These are phyloP conservation scores for Penicillium sp. DNA, from an alignment of 2,329 filamentous ascomycete species.

Conservation along the genomic window DNA sequence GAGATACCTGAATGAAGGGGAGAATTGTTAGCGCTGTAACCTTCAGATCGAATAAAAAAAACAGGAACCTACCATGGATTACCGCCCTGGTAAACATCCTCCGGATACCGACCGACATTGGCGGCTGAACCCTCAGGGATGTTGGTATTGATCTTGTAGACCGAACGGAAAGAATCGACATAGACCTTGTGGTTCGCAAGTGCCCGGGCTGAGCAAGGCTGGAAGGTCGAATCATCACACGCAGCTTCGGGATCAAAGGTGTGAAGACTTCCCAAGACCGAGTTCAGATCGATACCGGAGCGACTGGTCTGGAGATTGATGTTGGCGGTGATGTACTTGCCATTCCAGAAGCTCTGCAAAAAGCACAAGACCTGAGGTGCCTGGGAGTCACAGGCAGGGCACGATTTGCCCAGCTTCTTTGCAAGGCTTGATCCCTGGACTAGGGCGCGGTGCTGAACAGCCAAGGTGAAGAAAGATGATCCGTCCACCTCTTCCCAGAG, in stretches of 20 bases:
- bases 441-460: constrained; percentile 65
- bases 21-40: neutral
- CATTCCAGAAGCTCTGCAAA: constrained; percentile 72
- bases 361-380: constrained; percentile 72
- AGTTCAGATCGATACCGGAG: constrained; percentile 70
- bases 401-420: constrained; percentile 59
- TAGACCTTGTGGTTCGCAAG: constrained; percentile 74
- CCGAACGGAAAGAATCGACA: constrained; percentile 70
- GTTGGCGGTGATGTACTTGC: constrained; percentile 65
- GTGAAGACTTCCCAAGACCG: constrained; percentile 54
- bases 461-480: constrained; percentile 75
- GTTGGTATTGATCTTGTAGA: constrained; percentile 59
- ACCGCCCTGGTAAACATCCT: constrained; percentile 2
- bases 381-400: constrained; percentile 58
- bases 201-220: constrained; percentile 68
- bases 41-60: too few relatives aligned
- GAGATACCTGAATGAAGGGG: constrained; percentile 17
- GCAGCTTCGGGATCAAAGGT: constrained; percentile 29
- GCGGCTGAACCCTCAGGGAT: constrained; percentile 6
- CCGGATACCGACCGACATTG: constrained; percentile 1
- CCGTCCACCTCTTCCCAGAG: constrained; percentile 80
- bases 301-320: constrained; percentile 57
- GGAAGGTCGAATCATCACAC: constrained; percentile 59
- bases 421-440: constrained; percentile 65
- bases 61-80: constrained; percentile 2